Base-by-base conservation (phyloP, 2,329 filamentous ascomycete species). In the Apiospora sp. region DNA sequence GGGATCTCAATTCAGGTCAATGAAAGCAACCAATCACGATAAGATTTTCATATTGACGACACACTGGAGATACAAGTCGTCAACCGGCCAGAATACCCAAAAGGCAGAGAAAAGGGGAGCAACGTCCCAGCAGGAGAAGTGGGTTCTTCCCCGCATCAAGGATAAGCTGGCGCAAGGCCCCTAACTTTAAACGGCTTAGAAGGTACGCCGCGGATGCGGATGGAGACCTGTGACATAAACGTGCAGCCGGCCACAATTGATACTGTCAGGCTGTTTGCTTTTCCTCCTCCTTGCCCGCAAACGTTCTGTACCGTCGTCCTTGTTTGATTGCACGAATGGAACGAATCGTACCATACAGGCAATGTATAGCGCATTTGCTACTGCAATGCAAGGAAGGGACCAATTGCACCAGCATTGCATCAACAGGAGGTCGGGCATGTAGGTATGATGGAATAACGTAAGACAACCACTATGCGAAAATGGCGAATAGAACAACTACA, bases 211-310 rank as follows among this genome's bases (percentile, higher is more conserved):
- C 41, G 67, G 44, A 48, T 19, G 67, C 41, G 67, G 44, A 48
- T 48, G 67, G 67, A 48, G 67, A 27, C 67, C 67, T 48, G 70
- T 75, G 73, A 76, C 74, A 75, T 75, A 75, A 75, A 74, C 71
- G 67, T 76, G 73, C 75, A 75, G 72, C 51, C 72, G 58, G 58
- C 10, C 22, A n/a, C 67, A 24, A 44, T 43, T 67, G 34, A 14
- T 67, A 24, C 34, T 22, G 46, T 8, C 46, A 49, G 46, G n/a
- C 46, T n/a, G 22, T 49, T 49, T 49, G 27, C 27, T 49, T n/a
- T 22, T 19, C 16, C 67, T 44, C 49, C 67, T 48, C 43, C n/a
- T 34, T 43, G 24, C 41, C 27, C 41, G 16, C n/a, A 46, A 46
- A 68, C 41, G 19, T n/a, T 49, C 46, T 30, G 27, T 30, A 30